Evolutionary conservation across 139 green algal genomes (phyloP), one percentile per base, ranked within the genome.

Genomic region (Axilococcus clingmanii): DNA sequence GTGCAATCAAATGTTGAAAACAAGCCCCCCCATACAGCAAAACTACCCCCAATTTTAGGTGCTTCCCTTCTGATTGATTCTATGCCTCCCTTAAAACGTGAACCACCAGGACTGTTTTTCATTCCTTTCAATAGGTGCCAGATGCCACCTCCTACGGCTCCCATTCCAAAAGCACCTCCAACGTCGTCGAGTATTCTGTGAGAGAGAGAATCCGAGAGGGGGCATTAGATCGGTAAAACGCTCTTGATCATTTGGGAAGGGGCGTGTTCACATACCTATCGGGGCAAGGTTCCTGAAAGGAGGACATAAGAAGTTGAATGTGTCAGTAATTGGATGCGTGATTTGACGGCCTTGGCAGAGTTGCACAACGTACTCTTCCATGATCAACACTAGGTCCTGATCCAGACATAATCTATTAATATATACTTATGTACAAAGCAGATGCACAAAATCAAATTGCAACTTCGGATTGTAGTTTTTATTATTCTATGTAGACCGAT

Each of bases 111-210:
- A 0, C 74, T 87, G 64, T 96, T 96, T 41, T 86, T 89, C n/a
- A 83, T 61, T 24, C 91, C 93, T 52, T 93, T 94, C 35, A 94
- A 58, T 12, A 93, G 55, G 55, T 98, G 84, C 81, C 82, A 97
- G 1, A 90, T 38, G 5, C 91, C 89, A 37, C 93, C 93, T 25
- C 93, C 93, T 5, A 98, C 76, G 14, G 84, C 91, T 20, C 93
- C 93, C 93, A 99, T 99, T n/a, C 84, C 92, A 63, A 98, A 99
- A 0, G 93, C 93, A 28, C 90, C 86, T 19, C 93, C 93, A 24
- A 98, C 80, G 61, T 99, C 93, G 57, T 97, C 93, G 7, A 97
- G 45, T 23, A 99, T 99, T 34, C 92, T 79, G 64, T 34, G 52
- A 22, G 29, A n/a, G 2, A 17, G 12, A 20, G 29, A 2, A 34